Conservation (phyloP, 768 basidiomycete species). For the Russula earlei region DNA sequence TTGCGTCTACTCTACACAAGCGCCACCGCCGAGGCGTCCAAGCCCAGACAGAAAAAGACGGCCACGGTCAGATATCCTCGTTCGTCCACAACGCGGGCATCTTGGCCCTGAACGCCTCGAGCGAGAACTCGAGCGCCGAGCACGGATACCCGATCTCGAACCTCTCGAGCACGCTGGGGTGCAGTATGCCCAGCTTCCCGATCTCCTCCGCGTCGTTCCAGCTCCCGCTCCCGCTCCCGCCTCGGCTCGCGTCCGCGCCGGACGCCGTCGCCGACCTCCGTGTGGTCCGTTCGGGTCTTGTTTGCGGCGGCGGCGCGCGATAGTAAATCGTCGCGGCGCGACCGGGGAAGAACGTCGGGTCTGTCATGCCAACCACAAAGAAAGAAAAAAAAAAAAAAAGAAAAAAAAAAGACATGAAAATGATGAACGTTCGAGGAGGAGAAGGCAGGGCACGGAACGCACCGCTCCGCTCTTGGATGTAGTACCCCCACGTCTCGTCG, state of each 20-base stretch:
- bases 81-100: constrained; percentile 49
- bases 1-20: no score
- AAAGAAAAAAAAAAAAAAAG: background rate
- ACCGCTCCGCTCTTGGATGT: constrained; percentile 83
- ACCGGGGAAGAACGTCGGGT: constrained; percentile 91
- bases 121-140: constrained; percentile 86
- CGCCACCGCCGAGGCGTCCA: no score
- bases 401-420: background rate
- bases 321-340: constrained; percentile 90
- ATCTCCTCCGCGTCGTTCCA: constrained; percentile 58
- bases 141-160: constrained; percentile 95
- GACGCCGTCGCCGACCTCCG: constrained; percentile 23
- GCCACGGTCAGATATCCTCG: constrained; percentile 26
- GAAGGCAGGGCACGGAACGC: no score
- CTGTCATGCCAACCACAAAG: constrained; percentile 43
- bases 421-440: no score
- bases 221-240: constrained; percentile 1
- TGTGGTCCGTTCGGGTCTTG: background rate
- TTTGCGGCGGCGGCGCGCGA: constrained; percentile 36
- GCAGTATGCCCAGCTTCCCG: constrained; percentile 87
- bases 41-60: no score
- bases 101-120: constrained; percentile 88
- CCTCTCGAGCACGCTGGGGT: constrained; percentile 83
- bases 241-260: constrained; percentile 37
- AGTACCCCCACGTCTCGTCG: constrained; percentile 66